These are phyloP conservation scores for Capronia americana DNA, from an alignment of 2,329 filamentous ascomycete species.

Conservation along the genomic window DNA sequence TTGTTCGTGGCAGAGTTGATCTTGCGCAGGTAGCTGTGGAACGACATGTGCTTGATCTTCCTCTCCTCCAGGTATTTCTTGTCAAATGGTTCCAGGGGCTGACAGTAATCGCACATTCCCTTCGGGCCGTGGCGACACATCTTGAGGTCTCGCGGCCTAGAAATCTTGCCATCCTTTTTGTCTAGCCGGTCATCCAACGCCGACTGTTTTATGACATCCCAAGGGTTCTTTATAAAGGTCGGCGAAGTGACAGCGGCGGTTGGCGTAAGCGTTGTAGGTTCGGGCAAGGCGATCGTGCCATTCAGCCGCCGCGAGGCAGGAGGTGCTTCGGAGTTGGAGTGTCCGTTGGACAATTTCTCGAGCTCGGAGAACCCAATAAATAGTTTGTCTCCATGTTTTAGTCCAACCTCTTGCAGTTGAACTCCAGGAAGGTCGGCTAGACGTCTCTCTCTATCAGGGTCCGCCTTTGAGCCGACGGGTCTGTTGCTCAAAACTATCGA, in stretches of 20 bases:
- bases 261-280: slow-evolving; percentile 51
- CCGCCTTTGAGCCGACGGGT: slow-evolving; percentile 58
- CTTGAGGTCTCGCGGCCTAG: slow-evolving; percentile 72
- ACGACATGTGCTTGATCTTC: slow-evolving; percentile 98
- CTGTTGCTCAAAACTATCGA: slow-evolving; percentile 66
- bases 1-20: slow-evolving; percentile 97
- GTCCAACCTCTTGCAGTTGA: slow-evolving; percentile 62
- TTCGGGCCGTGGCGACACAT: slow-evolving; percentile 97
- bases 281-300: slow-evolving; percentile 64
- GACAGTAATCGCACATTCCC: slow-evolving; percentile 99
- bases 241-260: slow-evolving; percentile 40
- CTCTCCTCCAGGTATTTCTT: slow-evolving; percentile 87
- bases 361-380: slow-evolving; percentile 80
- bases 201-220: slow-evolving; percentile 91
- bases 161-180: slow-evolving; percentile 87
- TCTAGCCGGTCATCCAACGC: slow-evolving; percentile 85
- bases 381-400: slow-evolving; percentile 85
- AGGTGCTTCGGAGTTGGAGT: slow-evolving; percentile 42
- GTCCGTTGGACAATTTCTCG: slow-evolving; percentile 58
- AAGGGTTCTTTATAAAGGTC: slow-evolving; percentile 77
- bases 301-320: slow-evolving; percentile 71
- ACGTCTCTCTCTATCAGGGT: slow-evolving; percentile 59
- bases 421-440: slow-evolving; percentile 61
- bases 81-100: slow-evolving; percentile 93
- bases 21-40: slow-evolving; percentile 92